phyloP scores from a whole-genome alignment of 768 basidiomycete species.

The Nevesoporus exiguus region DNA sequence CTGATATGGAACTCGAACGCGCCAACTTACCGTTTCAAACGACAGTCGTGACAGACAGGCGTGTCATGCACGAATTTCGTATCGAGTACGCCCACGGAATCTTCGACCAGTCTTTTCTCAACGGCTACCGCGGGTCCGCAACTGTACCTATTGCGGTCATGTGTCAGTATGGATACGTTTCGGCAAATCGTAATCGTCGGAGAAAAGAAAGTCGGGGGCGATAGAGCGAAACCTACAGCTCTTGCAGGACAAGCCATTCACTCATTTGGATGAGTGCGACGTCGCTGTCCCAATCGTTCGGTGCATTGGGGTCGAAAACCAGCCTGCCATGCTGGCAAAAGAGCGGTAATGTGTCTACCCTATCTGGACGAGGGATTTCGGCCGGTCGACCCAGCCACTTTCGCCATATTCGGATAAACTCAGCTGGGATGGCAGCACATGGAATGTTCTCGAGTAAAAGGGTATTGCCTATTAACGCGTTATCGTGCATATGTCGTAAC shows the following conservation, averaged over 20 bases:
- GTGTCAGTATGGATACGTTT: slow-evolving; percentile 17
- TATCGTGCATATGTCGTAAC: slow-evolving; percentile 61
- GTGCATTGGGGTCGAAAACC: slow-evolving; percentile 60
- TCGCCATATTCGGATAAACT: slow-evolving; percentile 66
- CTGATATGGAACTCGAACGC: slow-evolving; percentile 6
- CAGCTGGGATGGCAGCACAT: slow-evolving; percentile 56
- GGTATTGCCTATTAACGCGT: slow-evolving; percentile 44
- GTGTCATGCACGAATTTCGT: slow-evolving; percentile 45
- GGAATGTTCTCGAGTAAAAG: slow-evolving; percentile 45
- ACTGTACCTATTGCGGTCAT: slow-evolving; percentile 45
- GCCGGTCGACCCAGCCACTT: slow-evolving; percentile 63
- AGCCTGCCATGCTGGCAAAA: slow-evolving; percentile 67
- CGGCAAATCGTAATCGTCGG: slow-evolving; percentile 5
- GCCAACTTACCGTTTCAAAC: slow-evolving; percentile 48
- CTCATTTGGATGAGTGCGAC: slow-evolving; percentile 53
- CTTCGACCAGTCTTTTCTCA: slow-evolving; percentile 34
- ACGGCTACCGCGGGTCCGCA: slow-evolving; percentile 53
- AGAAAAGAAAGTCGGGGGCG: slow-evolving; percentile 2
- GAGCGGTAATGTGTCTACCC: slow-evolving; percentile 57
- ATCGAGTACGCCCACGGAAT: slow-evolving; percentile 29
- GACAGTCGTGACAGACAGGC: slow-evolving; percentile 59
- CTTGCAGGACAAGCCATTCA: slow-evolving; percentile 63
- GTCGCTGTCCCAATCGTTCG: slow-evolving; percentile 54
- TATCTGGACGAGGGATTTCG: slow-evolving; percentile 54
- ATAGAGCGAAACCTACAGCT: slow-evolving; percentile 45